Evolutionary conservation across 345 rosid species (phyloP).

Genomic region (Eucalyptus dawsonii): DNA sequence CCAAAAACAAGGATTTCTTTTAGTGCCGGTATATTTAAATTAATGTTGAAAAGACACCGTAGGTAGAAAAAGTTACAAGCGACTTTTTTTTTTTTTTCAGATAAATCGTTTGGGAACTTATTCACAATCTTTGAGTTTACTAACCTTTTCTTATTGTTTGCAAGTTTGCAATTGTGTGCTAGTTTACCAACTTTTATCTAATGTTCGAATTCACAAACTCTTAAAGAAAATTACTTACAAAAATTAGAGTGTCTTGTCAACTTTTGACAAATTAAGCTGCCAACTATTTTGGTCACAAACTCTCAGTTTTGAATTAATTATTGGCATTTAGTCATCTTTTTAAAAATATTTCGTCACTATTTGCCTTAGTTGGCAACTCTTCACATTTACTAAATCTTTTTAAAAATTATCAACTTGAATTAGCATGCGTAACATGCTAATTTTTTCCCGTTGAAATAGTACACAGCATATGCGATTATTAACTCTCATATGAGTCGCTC

Average conservation of each 20-base stretch:
- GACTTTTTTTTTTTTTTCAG: background rate
- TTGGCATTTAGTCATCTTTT: background rate
- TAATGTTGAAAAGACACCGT: background rate
- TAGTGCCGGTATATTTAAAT: background rate
- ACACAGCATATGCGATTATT: background rate
- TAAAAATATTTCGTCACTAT: background rate
- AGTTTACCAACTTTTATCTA: background rate
- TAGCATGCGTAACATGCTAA: background rate
- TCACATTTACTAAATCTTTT: background rate
- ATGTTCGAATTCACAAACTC: background rate
- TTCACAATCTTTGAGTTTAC: background rate
- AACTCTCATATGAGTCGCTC: background rate
- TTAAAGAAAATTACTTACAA: background rate
- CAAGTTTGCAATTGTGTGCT: background rate
- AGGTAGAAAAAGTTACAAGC: background rate
- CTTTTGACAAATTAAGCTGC: background rate
- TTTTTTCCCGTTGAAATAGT: background rate
- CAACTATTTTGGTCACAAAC: background rate
- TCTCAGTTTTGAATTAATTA: background rate
- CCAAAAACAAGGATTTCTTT: background rate
- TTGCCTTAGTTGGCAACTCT: background rate
- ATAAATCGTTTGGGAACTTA: background rate
- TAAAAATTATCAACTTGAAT: background rate
- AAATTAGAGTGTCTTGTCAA: background rate
- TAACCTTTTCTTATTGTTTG: background rate